Conservation (phyloP, 257 asterid species). For the Lycium barbarum region DNA sequence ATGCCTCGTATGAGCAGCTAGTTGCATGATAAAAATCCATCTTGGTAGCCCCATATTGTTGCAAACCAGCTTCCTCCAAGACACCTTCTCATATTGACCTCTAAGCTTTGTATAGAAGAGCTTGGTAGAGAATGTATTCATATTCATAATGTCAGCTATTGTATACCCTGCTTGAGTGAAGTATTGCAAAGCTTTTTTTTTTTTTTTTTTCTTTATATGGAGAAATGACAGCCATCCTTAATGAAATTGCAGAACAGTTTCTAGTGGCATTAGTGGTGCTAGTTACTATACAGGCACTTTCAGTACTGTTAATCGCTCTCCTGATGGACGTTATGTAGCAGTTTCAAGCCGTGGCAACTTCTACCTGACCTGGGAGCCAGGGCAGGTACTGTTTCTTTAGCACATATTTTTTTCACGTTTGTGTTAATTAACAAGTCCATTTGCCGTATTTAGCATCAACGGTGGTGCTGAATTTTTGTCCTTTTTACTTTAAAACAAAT, state of each 20-base stretch:
- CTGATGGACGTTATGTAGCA: constrained; percentile 95
- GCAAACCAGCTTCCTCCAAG: too few species aligned
- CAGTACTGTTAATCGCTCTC: constrained; percentile 90
- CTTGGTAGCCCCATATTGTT: too few species aligned
- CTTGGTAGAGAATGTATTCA: too few species aligned
- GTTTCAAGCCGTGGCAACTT: constrained; percentile 99
- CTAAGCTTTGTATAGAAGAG: too few species aligned
- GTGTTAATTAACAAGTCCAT: neutral
- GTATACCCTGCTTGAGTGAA: too few species aligned
- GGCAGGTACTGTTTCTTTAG: constrained; percentile 71
- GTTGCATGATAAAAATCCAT: too few species aligned
- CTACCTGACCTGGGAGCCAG: constrained; percentile 98
- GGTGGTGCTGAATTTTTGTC: neutral
- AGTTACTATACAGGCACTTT: constrained; percentile 98
- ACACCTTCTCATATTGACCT: too few species aligned
- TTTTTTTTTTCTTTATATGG: constrained; percentile 27
- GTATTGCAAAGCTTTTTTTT: too few species aligned
- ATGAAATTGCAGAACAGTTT: constrained; percentile 91
- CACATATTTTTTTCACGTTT: neutral
- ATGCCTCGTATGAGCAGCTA: too few species aligned
- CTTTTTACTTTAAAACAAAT: constrained; percentile 4
- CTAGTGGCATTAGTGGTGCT: constrained; percentile 99
- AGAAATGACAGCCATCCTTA: constrained; percentile 39
- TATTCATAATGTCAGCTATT: too few species aligned
- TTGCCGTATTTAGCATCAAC: neutral